Base-by-base conservation (phyloP, 2,329 filamentous ascomycete species). In the Arthroderma sp. region DNA sequence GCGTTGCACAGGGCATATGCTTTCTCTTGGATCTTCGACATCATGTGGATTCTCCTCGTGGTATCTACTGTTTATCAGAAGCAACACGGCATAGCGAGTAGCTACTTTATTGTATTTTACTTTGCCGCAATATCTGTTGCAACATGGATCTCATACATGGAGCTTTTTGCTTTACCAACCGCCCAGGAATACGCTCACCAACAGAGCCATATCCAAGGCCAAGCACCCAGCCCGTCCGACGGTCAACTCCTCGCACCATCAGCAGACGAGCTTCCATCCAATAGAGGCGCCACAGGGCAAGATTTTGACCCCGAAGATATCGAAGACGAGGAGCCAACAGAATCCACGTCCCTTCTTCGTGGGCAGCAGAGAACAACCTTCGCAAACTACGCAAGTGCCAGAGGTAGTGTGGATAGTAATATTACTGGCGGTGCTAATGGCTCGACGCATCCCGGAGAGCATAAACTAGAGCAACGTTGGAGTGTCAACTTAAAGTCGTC, bases 1-100 rank as follows among this genome's bases (percentile, higher is more conserved):
- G 91, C 91, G 2, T 81, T 97, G 5, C 88, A 94, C 59, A 81
- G 91, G 19, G 81, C 85, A 4, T 96, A 93, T 69, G 79, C 82
- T 54, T 77, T 91, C 47, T 79, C 94, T 8, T 97, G 93, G 91
- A 77, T 95, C 49, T 96, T 91, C 68, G 68, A 81, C 33, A 70
- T 89, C 0, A 81, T 82, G 39, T 97, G 91, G 84, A 72, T 80
- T 1, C 65, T 87, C 41, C 79, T 95, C 57, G 81, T 95, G 13
- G 75, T 80, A 47, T 79, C 84, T 41, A 87, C 89, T 0, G 81
- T 95, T 2, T 81, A 84, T n/a, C 86, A 89, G 62, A 82, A 91
- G 66, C 82, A 87, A 19, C 79, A 84, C 63, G 79, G 85, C 15
- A 76, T 93, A 54, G 85, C 81, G 4, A 83, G 85, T 25, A 85